Percentiles rank a stretch among this genome's conserved stretches.
phyloP scores from a whole-genome alignment of 1,284 basidiomycete species.

The Tilletia caries region DNA sequence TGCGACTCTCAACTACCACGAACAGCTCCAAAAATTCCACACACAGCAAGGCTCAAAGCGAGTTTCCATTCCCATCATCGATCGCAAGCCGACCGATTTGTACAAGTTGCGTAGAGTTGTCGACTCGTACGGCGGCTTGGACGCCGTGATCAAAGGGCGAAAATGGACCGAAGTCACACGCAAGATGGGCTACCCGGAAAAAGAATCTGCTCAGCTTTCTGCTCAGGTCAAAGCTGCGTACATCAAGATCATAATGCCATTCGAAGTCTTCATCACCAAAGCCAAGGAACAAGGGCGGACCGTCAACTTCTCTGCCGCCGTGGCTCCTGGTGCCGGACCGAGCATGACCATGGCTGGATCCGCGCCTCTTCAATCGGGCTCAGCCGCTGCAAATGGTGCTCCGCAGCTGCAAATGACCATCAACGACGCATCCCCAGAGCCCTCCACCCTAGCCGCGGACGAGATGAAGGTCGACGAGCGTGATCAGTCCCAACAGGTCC shows the following conservation, averaged over 20 bases:
- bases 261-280: slow-evolving; percentile 76
- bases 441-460: background rate
- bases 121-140: slow-evolving; percentile 78
- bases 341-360: slow-evolving; percentile 3
- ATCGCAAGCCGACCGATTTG: slow-evolving; percentile 84
- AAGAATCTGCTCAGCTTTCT: slow-evolving; percentile 66
- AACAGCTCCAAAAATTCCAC: slow-evolving; percentile 74
- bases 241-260: slow-evolving; percentile 83
- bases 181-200: slow-evolving; percentile 70
- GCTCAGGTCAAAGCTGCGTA: slow-evolving; percentile 87
- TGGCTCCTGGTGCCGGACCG: background rate
- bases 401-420: background rate
- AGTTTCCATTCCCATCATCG: slow-evolving; percentile 84
- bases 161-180: slow-evolving; percentile 83
- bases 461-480: background rate
- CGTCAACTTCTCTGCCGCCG: background rate
- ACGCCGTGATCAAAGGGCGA: slow-evolving; percentile 70
- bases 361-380: background rate
- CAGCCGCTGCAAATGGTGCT: background rate
- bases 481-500: too few species aligned
- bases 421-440: slow-evolving; percentile 1
- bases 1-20: slow-evolving; percentile 93
- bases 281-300: slow-evolving; percentile 34
- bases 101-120: slow-evolving; percentile 91
- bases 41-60: slow-evolving; percentile 61